phyloP scores from a whole-genome alignment of 2,329 filamentous ascomycete genomes.

The Stachybotrys chartarum region DNA sequence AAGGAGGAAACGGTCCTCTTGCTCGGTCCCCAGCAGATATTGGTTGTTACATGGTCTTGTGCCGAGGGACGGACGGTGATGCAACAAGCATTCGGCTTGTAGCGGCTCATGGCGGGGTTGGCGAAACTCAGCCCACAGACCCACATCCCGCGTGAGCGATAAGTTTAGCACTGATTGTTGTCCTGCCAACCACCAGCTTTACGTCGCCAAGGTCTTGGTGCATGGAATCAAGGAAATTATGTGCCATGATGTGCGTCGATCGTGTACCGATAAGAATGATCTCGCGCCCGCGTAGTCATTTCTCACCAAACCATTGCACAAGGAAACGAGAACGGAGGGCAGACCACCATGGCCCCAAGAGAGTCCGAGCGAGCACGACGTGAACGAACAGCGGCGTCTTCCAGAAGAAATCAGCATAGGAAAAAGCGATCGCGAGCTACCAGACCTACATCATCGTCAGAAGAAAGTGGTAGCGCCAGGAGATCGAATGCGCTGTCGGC shows the following conservation, averaged over 20 bases:
- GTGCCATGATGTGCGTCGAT: not conserved
- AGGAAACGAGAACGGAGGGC: not conserved
- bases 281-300: not conserved
- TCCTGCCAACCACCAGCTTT: constrained; percentile 25
- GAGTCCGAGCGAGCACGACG: constrained; percentile 23
- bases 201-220: constrained; percentile 8
- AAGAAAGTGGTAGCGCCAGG: constrained; percentile 21
- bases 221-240: constrained; percentile 6
- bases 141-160: not conserved
- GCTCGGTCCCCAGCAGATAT: not conserved
- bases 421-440: constrained; percentile 25
- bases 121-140: not conserved
- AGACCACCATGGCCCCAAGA: constrained; percentile 24
- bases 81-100: constrained; percentile 27
- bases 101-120: constrained; percentile 25
- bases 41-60: not conserved
- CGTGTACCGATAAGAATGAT: not conserved
- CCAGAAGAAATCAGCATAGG: constrained; percentile 26
- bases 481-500: constrained; percentile 29
- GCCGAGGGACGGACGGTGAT: constrained; percentile 12
- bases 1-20: not conserved
- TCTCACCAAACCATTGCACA: not conserved
- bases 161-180: constrained; percentile 28
- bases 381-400: constrained; percentile 18
- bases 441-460: constrained; percentile 23